These are phyloP conservation scores for Leavenworthia alabamica DNA, from an alignment of 345 rosid species.

Conservation along the genomic window DNA sequence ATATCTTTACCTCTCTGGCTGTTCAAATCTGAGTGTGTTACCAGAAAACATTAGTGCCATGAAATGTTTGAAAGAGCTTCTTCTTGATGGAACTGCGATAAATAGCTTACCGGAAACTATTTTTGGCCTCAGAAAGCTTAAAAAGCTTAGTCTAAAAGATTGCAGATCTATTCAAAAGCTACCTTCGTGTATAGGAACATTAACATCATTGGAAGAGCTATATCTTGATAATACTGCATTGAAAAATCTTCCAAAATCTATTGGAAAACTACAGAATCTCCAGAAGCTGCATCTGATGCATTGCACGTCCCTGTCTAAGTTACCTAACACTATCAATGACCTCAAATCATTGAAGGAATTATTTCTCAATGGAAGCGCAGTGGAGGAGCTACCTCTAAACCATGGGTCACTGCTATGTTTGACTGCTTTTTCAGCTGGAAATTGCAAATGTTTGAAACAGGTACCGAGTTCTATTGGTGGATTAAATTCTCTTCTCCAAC, in stretches of 20 bases:
- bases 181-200: background rate
- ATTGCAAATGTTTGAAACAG: conserved; percentile 9
- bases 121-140: background rate
- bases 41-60: conserved; percentile 26
- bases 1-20: conserved; percentile 29
- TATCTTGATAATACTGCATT: conserved; percentile 10
- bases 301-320: conserved; percentile 7
- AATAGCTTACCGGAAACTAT: conserved; percentile 9
- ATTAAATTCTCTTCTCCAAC: conserved; percentile 18
- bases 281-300: conserved; percentile 15
- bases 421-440: conserved; percentile 16
- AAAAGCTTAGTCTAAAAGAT: conserved; percentile 10
- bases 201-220: conserved; percentile 19
- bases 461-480: conserved; percentile 25
- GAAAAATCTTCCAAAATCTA: conserved; percentile 16
- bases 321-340: conserved; percentile 15
- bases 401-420: conserved; percentile 4
- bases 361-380: conserved; percentile 13
- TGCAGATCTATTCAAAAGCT: conserved; percentile 17
- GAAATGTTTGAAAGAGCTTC: conserved; percentile 17
- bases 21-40: conserved; percentile 24
- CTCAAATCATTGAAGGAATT: conserved; percentile 19
- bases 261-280: background rate
- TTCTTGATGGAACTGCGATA: conserved; percentile 28
- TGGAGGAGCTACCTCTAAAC: conserved; percentile 14